Base-by-base conservation (phyloP, 495 filamentous ascomycete genomes). In the Ramalina intermedia region DNA sequence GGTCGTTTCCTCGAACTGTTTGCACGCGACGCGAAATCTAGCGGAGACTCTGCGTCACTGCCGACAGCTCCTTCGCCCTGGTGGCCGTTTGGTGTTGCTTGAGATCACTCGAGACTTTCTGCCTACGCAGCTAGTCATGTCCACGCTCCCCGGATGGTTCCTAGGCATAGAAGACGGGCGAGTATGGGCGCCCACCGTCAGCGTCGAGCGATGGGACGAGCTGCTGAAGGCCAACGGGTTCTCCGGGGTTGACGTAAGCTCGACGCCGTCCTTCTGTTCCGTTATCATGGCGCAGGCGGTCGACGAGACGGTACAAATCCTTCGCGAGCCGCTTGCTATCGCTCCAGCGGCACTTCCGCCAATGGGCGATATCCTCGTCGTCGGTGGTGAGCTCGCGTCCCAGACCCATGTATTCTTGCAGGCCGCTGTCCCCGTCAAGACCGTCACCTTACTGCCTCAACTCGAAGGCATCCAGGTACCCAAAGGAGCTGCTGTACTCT, bases 71-170 rank as follows among this genome's bases (percentile, higher is more conserved):
- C 57, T 75, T 1, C 62, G 56, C 41, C 60, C 68, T 0, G 57
- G 57, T 12, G 71, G 70, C 0, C 53, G 56, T 12, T 53, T 73
- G 7, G 20, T 72, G 1, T 38, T 67, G 1, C 55, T 64, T 0
- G 66, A 68, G 40, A 50, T 59, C 36, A 61, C 54, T n/a, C n/a
- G n/a, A n/a, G n/a, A n/a, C n/a, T n/a, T n/a, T n/a, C n/a, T n/a
- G n/a, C 76, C 76, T n/a, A n/a, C n/a, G n/a, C n/a, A n/a, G n/a
- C n/a, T n/a, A 16, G 56, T 72, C 3, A 60, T 76, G 2, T 63
- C 63, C 16, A 55, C 56, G 3, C 55, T 76, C 0, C 62, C 68
- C 6, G 71, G 65, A 0, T 80, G 76, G 75, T 79, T 74, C 73
- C 47, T 65, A 13, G 72, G 74, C 9, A 48, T 53, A 17, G 55